phyloP scores from a whole-genome alignment of 2,329 filamentous ascomycete species.

The Botrytis porri region DNA sequence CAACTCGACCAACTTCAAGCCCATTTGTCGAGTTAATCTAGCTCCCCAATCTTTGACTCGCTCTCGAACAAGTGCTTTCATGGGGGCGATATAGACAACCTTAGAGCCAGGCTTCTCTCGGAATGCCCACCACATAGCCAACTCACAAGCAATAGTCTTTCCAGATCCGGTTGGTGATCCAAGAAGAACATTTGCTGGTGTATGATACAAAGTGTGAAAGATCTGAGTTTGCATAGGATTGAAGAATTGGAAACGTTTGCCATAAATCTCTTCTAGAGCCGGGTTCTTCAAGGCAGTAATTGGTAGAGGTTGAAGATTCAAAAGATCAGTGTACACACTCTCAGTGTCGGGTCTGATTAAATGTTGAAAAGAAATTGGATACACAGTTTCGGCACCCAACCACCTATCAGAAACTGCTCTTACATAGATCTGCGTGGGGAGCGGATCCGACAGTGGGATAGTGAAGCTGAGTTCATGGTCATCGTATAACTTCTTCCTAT shows the following conservation, averaged over 20 bases:
- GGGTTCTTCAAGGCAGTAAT: conserved; percentile 86
- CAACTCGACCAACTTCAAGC: conserved; percentile 87
- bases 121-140: conserved; percentile 99
- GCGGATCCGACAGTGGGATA: conserved; percentile 87
- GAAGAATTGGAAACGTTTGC: conserved; percentile 87
- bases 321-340: conserved; percentile 90
- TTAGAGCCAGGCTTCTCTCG: conserved; percentile 91
- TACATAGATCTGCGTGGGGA: conserved; percentile 95
- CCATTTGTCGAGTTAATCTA: conserved; percentile 77
- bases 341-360: conserved; percentile 96
- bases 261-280: conserved; percentile 82
- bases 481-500: conserved; percentile 83
- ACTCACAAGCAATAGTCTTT: conserved; percentile 92
- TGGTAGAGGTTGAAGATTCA: conserved; percentile 86
- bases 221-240: conserved; percentile 99
- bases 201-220: conserved; percentile 95
- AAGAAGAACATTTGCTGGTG: conserved; percentile 83
- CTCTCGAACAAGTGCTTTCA: conserved; percentile 97
- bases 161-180: conserved; percentile 96
- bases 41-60: conserved; percentile 92
- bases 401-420: conserved; percentile 91
- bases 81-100: conserved; percentile 97
- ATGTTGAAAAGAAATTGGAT: conserved; percentile 94
- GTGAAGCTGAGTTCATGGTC: conserved; percentile 98
- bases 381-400: conserved; percentile 94